A percentile compares a stretch with the other conserved stretches of the same genome.
These are phyloP conservation scores for Tripidium arundinaceum DNA, from an alignment of 202 grass and related monocot species.

Conservation along the genomic window DNA sequence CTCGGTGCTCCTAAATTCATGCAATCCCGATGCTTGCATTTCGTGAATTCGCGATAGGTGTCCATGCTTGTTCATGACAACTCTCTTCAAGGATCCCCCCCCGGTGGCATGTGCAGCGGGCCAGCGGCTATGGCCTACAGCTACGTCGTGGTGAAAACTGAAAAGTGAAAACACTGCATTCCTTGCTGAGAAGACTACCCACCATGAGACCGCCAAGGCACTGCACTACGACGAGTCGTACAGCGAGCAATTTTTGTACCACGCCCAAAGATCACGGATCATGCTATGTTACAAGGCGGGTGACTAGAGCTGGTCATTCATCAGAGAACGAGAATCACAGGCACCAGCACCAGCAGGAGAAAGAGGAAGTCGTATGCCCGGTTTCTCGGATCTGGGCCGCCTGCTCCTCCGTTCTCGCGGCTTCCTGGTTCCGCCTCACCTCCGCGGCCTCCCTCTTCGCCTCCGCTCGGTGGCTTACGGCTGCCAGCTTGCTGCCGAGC, in stretches of 20 bases:
- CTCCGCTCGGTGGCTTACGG: slow-evolving; percentile 54
- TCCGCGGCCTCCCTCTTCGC: slow-evolving; percentile 59
- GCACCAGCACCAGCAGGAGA: slow-evolving; percentile 80
- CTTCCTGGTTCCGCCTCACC: slow-evolving; percentile 56
- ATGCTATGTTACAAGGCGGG: background rate
- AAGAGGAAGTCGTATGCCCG: slow-evolving; percentile 54
- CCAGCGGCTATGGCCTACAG: background rate
- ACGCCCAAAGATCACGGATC: background rate
- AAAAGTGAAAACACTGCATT: slow-evolving; percentile 8
- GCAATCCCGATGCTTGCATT: too few relatives aligned
- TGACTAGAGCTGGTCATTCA: background rate
- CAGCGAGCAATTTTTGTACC: background rate
- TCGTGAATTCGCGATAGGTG: too few relatives aligned
- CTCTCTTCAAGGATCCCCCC: too few relatives aligned
- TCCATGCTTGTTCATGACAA: too few relatives aligned
- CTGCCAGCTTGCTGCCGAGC: slow-evolving; percentile 47
- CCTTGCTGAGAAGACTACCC: background rate
- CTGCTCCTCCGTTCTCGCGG: slow-evolving; percentile 53
- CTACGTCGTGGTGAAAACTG: background rate
- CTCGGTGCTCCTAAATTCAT: too few relatives aligned
- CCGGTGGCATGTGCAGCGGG: too few relatives aligned
- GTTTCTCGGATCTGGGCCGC: slow-evolving; percentile 59
- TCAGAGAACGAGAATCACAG: background rate
- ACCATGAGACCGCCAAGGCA: background rate
- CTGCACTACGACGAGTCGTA: slow-evolving; percentile 1